Evolutionary conservation across 208 protist genomes (phyloP), one percentile per base, ranked within the genome.

Genomic region (Crithidia expoeki): DNA sequence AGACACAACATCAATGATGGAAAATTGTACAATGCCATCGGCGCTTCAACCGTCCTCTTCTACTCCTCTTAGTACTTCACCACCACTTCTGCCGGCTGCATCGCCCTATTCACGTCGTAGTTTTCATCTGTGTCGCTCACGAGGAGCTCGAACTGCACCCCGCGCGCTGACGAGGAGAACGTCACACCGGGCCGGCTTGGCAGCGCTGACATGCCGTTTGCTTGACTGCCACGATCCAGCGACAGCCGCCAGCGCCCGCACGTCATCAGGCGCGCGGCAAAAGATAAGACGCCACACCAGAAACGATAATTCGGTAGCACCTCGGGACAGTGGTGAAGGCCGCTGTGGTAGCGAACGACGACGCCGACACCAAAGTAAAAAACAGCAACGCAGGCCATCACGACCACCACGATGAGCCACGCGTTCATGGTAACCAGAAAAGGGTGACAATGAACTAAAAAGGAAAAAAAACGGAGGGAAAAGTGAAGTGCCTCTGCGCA

Each of bases 281-380:
- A 16, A 21, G 52, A 23, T 2, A 71, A 25, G 0, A 93, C 28
- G 27, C 57, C 27, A 44, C 81, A 88, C 90, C 87, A 93, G n/a
- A 88, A 76, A 9, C 60, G 73, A 50, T 95, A 95, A 64, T 95
- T 89, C 2, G 90, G 90, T 38, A 95, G 78, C 49, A 95, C 76
- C 63, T 90, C 78, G 0, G 90, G 90, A 64, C 74, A 95, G 65
- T 66, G 72, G 32, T 80, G 85, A 17, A 95, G 76, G 28, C 90
- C 90, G 46, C 85, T 78, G 68, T 82, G 75, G 57, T 90, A 93
- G 46, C 90, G 90, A 30, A 95, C 87, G 25, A 83, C 47, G 69
- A 59, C 82, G n/a, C 90, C 90, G 17, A 89, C 69, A 12, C 79
- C 38, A 65, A 95, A 86, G 70, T 95, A 95, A 5, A 86, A 23